phyloP scores from a whole-genome alignment of 352 stramenopile genomes.

The Phytopythium aichiense region DNA sequence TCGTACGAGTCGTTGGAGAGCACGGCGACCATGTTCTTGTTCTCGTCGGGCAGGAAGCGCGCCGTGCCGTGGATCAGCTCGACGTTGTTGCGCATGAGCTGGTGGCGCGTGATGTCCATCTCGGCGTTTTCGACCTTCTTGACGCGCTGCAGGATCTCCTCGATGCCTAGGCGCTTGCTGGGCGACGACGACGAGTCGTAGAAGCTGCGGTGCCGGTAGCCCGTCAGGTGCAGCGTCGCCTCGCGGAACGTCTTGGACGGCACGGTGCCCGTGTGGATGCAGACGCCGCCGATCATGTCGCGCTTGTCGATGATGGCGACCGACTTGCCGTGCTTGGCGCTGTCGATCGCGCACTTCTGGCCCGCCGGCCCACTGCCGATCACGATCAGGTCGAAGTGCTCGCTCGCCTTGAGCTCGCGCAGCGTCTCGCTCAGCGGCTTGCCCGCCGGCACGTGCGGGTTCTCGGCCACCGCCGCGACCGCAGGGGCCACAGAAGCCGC shows the following conservation, averaged over 20 bases:
- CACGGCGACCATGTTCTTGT: constrained; percentile 77
- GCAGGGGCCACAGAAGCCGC: too few species aligned
- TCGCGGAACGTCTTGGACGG: constrained; percentile 90
- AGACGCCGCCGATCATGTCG: constrained; percentile 86
- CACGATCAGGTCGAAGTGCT: constrained; percentile 89
- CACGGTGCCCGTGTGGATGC: constrained; percentile 87
- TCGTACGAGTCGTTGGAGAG: constrained; percentile 84
- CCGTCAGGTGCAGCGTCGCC: constrained; percentile 85
- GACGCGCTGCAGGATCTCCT: constrained; percentile 83
- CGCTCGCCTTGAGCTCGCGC: constrained; percentile 75
- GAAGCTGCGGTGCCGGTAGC: constrained; percentile 85
- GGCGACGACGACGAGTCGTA: constrained; percentile 74
- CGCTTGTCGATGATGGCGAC: constrained; percentile 88
- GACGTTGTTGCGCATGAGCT: constrained; percentile 77
- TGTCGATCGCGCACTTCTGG: constrained; percentile 90
- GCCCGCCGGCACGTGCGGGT: not conserved
- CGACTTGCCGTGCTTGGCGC: constrained; percentile 78
- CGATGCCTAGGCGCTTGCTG: constrained; percentile 67
- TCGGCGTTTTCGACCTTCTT: constrained; percentile 80
- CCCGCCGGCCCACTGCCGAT: constrained; percentile 85
- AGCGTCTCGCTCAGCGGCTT: constrained; percentile 60
- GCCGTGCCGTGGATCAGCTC: constrained; percentile 79
- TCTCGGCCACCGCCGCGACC: not conserved
- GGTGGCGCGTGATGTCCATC: constrained; percentile 83
- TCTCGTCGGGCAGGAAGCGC: constrained; percentile 59